phyloP scores from a whole-genome alignment of 768 basidiomycete genomes.

The Calocybe gangraenosa region DNA sequence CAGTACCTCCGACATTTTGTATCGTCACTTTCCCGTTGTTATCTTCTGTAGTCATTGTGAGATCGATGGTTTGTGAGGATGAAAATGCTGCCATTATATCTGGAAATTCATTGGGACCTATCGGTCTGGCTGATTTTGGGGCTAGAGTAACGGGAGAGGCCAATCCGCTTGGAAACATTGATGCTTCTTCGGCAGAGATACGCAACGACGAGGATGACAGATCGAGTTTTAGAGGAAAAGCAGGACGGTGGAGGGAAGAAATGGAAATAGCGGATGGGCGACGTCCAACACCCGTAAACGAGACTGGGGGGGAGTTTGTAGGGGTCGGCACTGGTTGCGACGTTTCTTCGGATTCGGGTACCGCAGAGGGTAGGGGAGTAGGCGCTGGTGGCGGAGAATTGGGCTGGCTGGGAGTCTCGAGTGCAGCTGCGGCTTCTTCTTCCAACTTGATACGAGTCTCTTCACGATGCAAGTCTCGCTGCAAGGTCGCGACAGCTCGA shows the following conservation, averaged over 20 bases:
- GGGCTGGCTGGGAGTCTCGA: slow-evolving; percentile 20
- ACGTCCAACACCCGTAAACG: slow-evolving; percentile 33
- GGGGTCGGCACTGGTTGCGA: slow-evolving; percentile 22
- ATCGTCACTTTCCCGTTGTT: slow-evolving; percentile 27
- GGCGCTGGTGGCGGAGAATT: slow-evolving; percentile 22
- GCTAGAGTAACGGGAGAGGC: slow-evolving; percentile 80
- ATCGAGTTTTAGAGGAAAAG: slow-evolving; percentile 74
- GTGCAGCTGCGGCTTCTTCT: slow-evolving; percentile 28
- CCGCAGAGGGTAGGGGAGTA: slow-evolving; percentile 6
- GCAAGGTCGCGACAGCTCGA: slow-evolving; percentile 66
- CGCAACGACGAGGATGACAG: slow-evolving; percentile 67
- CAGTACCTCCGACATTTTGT: slow-evolving; percentile 52
- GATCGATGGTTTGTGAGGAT: slow-evolving; percentile 48
- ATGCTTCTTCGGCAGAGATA: slow-evolving; percentile 59
- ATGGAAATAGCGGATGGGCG: slow-evolving; percentile 77
- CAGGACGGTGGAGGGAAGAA: slow-evolving; percentile 71
- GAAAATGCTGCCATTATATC: slow-evolving; percentile 67
- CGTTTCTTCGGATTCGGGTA: slow-evolving; percentile 7
- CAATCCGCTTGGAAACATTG: slow-evolving; percentile 54
- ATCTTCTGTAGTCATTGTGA: slow-evolving; percentile 34
- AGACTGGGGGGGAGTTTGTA: slow-evolving; percentile 30
- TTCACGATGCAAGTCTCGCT: slow-evolving; percentile 64
- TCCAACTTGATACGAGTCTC: slow-evolving; percentile 46
- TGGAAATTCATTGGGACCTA: slow-evolving; percentile 49
- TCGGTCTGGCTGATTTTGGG: slow-evolving; percentile 69